Evolutionary conservation across 2,329 filamentous ascomycete species (phyloP).

Genomic region (Mollisia scopiformis): DNA sequence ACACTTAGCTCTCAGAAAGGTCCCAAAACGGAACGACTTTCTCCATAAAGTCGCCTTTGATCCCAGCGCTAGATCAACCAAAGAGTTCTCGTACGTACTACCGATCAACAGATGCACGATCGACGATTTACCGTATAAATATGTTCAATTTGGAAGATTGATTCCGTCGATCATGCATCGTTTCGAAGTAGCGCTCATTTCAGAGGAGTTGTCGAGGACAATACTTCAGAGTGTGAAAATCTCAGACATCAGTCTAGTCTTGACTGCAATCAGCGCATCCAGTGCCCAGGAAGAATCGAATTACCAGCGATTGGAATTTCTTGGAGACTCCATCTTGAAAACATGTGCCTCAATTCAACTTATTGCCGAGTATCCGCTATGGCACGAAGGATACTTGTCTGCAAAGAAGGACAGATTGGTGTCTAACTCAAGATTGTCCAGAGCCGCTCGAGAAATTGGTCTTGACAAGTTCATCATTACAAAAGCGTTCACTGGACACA

Average conservation of each 20-base stretch:
- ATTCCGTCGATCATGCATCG: slow-evolving; percentile 74
- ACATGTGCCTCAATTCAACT: slow-evolving; percentile 70
- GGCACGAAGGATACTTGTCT: slow-evolving; percentile 78
- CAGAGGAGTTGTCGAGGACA: slow-evolving; percentile 58
- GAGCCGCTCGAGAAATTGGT: slow-evolving; percentile 62
- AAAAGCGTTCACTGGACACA: slow-evolving; percentile 65
- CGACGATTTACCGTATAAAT: slow-evolving; percentile 47
- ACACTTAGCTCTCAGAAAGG: slow-evolving; percentile 52
- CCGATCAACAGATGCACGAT: slow-evolving; percentile 51
- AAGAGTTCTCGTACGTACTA: slow-evolving; percentile 48
- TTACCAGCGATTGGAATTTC: slow-evolving; percentile 85
- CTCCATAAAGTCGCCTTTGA: slow-evolving; percentile 45
- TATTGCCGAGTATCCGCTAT: slow-evolving; percentile 58
- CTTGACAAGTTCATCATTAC: slow-evolving; percentile 76
- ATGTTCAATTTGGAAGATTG: slow-evolving; percentile 56
- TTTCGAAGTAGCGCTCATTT: slow-evolving; percentile 67
- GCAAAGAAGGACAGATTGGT: slow-evolving; percentile 70
- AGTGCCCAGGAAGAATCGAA: slow-evolving; percentile 62
- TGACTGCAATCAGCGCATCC: slow-evolving; percentile 72
- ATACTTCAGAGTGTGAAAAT: slow-evolving; percentile 58
- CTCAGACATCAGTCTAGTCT: slow-evolving; percentile 55
- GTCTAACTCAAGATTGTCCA: slow-evolving; percentile 73
- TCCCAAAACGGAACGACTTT: slow-evolving; percentile 61
- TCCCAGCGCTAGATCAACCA: slow-evolving; percentile 31
- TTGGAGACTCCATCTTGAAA: slow-evolving; percentile 86